Conservation (phyloP, 176 grass and related monocot species). For the Tillandsia fasciculata region DNA sequence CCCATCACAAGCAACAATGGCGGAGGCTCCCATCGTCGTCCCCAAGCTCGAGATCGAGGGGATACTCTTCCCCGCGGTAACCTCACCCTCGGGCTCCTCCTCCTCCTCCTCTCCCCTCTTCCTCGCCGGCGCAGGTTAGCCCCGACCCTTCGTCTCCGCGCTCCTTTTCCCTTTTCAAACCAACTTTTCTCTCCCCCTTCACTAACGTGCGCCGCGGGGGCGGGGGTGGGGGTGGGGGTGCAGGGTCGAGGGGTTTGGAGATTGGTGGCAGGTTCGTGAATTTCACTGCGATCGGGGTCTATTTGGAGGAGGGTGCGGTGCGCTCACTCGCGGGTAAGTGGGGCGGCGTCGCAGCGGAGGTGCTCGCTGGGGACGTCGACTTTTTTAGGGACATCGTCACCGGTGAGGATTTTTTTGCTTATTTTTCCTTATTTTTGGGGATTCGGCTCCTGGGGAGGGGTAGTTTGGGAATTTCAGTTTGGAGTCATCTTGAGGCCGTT, state of each 20-base stretch:
- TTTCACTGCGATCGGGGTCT: conserved; percentile 89
- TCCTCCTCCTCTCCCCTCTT: conserved; percentile 22
- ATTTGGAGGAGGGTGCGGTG: conserved; percentile 56
- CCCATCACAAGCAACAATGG: background rate
- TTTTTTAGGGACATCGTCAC: conserved; percentile 67
- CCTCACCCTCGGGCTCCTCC: conserved; percentile 28
- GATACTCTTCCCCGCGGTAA: conserved; percentile 39
- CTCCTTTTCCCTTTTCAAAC: background rate
- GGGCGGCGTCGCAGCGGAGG: conserved; percentile 45
- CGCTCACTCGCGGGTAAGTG: conserved; percentile 40
- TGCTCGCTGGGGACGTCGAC: conserved; percentile 34
- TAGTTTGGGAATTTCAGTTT: too few species aligned
- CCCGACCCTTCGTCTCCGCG: background rate
- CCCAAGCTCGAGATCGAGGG: conserved; percentile 38
- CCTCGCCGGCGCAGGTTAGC: conserved; percentile 61
- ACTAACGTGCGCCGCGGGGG: background rate
- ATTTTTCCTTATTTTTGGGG: background rate
- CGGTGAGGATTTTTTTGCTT: conserved; percentile 12
- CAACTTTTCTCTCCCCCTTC: background rate
- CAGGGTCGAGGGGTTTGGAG: conserved; percentile 61
- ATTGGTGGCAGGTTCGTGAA: conserved; percentile 66
- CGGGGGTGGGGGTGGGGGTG: background rate
- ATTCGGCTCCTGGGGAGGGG: too few species aligned
- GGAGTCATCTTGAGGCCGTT: too few species aligned
- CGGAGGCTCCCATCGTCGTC: conserved; percentile 15